Evolutionary conservation across 2,329 filamentous ascomycete species (phyloP), one percentile per base, ranked within the genome.

Genomic region (Epichloe bromicola): DNA sequence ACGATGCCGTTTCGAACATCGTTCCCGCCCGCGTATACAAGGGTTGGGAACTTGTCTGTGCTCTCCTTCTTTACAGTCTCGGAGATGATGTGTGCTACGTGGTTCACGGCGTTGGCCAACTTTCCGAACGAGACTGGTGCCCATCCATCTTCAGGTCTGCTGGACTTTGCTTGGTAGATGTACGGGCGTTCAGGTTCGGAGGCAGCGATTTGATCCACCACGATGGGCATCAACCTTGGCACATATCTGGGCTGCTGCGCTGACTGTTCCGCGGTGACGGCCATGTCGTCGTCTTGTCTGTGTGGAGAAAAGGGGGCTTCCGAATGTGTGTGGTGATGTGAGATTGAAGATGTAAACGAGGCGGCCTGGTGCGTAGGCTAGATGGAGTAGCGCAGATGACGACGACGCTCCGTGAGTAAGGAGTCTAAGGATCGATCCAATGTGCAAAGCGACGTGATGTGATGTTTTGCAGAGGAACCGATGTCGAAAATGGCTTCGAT

Each of bases 131-230:
- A 60, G 15, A 68, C 53, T 8, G 63, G 57, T 12, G 53, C 54
- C 50, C 63, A 68, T 0, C 63, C 65, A 14, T 63, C 56, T 17
- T 52, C 50, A 3, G 56, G 52, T 3, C 56, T 55, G 20, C 49
- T 56, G 1, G 58, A 57, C 42, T 57, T 68, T 5, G 66, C 47
- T 11, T 68, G 46, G 52, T 70, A 72, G 54, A 70, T 66, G 4
- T 67, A 64, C 6, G 68, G 44, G 36, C 69, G 72, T 5, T 47
- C 33, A 1, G 61, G 61, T 2, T 63, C 58, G 1, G 49, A 48
- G 5, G 41, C 30, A 0, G 61, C 59, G 30, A 60, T 51, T 23
- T 61, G 53, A 36, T 62, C 59, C 4, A 63, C 52, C 3, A 63
- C 23, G 2, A 50, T 50, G 8, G 56, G 54, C 2, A 60, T 6